Evolutionary conservation across 257 asterid genomes (phyloP), one percentile per base, ranked within the genome.

Genomic region (Eucommia ulmoides): DNA sequence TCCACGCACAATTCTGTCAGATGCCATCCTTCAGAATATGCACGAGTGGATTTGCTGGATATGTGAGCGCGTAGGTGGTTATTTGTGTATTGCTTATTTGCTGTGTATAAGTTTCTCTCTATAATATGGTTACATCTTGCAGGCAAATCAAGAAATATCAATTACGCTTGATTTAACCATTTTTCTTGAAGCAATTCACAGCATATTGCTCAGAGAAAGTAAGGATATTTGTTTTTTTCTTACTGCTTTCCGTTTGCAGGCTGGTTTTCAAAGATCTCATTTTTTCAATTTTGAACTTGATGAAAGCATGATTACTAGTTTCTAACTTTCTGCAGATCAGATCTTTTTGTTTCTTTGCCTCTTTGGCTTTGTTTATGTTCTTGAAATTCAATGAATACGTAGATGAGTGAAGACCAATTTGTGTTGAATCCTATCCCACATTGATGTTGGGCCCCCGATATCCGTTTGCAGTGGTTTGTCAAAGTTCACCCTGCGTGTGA

Each of bases 31-130:
- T 58, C 80, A 50, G 75, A 72, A 62, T 67, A 78, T 82, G 75
- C 23, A 60, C 56, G 65, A 68, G 62, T 89, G 98, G 98, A 71
- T 82, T 47, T 73, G 66, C 55, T 89, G 98, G 98, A 63, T 89
- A 63, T 55, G 45, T 62, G 84, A 74, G 68, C 92, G 85, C 96
- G 98, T 85, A 65, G 57, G 70, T 50, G 15, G 58, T 58, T 45
- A 24, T 48, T 1, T 18, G 18, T 67, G 53, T 48, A 38, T 12
- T 45, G 46, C 60, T 56, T 54, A 58, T 58, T 63, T 23, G 49
- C 23, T 59, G 24, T 41, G 42, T 67, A 21, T 25, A 33, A 33
- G 52, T 2, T 33, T 57, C 33, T 44, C 4, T 49, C 63, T 33
- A 21, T 7, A 67, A 62, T 64, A 63, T 45, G 50, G 52, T 65